Base-by-base conservation (phyloP, 2,329 filamentous ascomycete genomes). In the Fusarium sp. region DNA sequence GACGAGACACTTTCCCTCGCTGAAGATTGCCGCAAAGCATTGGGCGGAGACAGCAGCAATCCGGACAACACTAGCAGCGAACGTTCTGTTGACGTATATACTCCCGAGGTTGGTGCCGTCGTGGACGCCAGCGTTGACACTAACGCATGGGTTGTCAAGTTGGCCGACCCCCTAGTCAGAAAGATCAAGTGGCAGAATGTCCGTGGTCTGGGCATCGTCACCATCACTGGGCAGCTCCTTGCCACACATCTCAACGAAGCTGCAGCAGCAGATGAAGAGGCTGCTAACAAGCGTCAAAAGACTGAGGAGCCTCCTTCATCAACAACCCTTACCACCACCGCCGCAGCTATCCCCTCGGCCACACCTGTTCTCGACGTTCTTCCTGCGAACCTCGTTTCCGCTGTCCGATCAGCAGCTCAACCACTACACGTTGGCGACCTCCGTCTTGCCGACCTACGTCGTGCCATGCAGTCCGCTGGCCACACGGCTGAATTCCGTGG, bases 121-220 rank as follows among this genome's bases (percentile, higher is more conserved):
- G 86, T 99, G 41, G 91, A 99, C 78, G 96, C 95, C 13, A 97
- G 94, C 75, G 95, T 98, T 41, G 96, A 99, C 77, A 98, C 95
- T 7, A 97, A 98, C 77, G 94, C 96, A 6, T 99, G 97, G 96
- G 91, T 92, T 26, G 92, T 99, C 63, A 97, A 94, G 79, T 86
- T 99, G 18, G 94, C 93, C 49, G 92, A 95, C 71, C 83, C 88
- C 44, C 88, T 99, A 20, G 92, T 97, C 62, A 93, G 93, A 79
- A 91, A 91, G 72, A 85, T 99, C 62, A 93, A 92, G 75, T 98
- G 96, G 96, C 96, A 98, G 81, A 94, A 93, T 61, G 94, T 98
- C 26, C 90, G 93, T 57, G 94, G 92, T 3, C 83, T 98, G 9
- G 92, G 93, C 38, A 93, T 99, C 59, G 95, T 97, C 16, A 97